Evolutionary conservation across 1,284 basidiomycete genomes (phyloP).

Genomic region (Microbotryomycetes sp.): DNA sequence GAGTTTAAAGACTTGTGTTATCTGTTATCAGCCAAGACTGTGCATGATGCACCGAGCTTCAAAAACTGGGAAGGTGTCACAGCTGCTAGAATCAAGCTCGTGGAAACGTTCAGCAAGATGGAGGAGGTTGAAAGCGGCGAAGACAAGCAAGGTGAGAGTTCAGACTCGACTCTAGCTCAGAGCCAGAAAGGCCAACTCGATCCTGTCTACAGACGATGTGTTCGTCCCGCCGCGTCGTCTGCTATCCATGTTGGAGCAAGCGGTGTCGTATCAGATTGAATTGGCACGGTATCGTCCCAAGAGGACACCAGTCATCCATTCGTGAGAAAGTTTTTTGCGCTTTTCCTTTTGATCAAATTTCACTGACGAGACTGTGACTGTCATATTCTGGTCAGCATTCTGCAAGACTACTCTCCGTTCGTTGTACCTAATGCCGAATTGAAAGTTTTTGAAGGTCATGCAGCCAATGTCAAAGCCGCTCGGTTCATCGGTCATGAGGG

Average conservation of each 20-base stretch:
- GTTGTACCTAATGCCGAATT: slow-evolving; percentile 37
- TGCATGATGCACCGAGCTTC: slow-evolving; percentile 48
- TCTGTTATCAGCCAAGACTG: slow-evolving; percentile 46
- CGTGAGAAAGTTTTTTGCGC: slow-evolving; percentile 38
- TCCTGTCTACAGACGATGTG: slow-evolving; percentile 11
- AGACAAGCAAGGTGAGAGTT: slow-evolving; percentile 3
- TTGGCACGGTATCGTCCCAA: slow-evolving; percentile 41
- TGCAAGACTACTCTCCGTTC: slow-evolving; percentile 41
- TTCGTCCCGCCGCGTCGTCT: slow-evolving; percentile 46
- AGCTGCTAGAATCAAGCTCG: slow-evolving; percentile 44
- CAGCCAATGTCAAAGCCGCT: slow-evolving; percentile 47
- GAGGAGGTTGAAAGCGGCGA: slow-evolving; percentile 12
- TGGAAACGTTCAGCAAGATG: slow-evolving; percentile 35
- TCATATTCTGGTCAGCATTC: slow-evolving; percentile 30
- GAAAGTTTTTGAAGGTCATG: slow-evolving; percentile 42
- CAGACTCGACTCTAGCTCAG: not conserved
- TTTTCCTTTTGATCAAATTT: slow-evolving; percentile 37
- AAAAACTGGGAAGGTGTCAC: slow-evolving; percentile 48
- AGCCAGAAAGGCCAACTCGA: not conserved
- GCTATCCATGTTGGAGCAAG: slow-evolving; percentile 45
- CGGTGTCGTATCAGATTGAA: slow-evolving; percentile 48
- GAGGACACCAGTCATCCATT: slow-evolving; percentile 39
- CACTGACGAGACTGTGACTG: slow-evolving; percentile 20
- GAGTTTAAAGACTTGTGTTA: slow-evolving; percentile 50
- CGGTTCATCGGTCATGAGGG: slow-evolving; percentile 44